Conservation (phyloP, 306 rosid genomes). For the Begonia fuchsioides region DNA sequence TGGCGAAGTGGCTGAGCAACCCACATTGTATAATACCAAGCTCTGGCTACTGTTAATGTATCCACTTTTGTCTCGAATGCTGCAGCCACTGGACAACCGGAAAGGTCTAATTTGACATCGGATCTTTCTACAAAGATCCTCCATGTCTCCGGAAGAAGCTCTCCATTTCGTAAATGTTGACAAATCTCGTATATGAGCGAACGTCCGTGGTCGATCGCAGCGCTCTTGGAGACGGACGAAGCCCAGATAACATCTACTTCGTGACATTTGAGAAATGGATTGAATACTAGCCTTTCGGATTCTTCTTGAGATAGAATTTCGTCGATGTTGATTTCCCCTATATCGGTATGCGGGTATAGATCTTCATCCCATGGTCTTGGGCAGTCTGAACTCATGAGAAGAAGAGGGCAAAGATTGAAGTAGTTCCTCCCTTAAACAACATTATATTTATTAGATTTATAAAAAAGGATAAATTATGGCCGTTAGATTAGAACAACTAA, state of each 20-base stretch:
- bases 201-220: slow-evolving; percentile 94
- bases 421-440: no score
- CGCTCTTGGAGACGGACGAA: slow-evolving; percentile 63
- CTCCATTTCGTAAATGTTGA: slow-evolving; percentile 60
- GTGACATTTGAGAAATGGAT: slow-evolving; percentile 48
- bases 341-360: slow-evolving; percentile 56
- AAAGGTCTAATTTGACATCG: slow-evolving; percentile 58
- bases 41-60: slow-evolving; percentile 42
- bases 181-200: slow-evolving; percentile 80
- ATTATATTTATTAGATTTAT: no score
- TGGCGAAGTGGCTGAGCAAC: slow-evolving; percentile 61
- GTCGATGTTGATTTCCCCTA: slow-evolving; percentile 61
- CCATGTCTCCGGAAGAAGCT: slow-evolving; percentile 80
- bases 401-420: no score
- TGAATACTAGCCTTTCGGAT: slow-evolving; percentile 53
- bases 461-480: no score
- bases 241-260: slow-evolving; percentile 71
- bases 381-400: no score
- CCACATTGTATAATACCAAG: slow-evolving; percentile 49
- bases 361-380: slow-evolving; percentile 79
- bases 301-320: slow-evolving; percentile 47
- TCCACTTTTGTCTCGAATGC: slow-evolving; percentile 21
- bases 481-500: no score
- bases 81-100: slow-evolving; percentile 62
- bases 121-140: slow-evolving; percentile 65